A percentile compares a stretch with the other conserved stretches of the same genome.
These are phyloP conservation scores for Athelia psychrophila DNA, from an alignment of 1,284 basidiomycete genomes.

Conservation along the genomic window DNA sequence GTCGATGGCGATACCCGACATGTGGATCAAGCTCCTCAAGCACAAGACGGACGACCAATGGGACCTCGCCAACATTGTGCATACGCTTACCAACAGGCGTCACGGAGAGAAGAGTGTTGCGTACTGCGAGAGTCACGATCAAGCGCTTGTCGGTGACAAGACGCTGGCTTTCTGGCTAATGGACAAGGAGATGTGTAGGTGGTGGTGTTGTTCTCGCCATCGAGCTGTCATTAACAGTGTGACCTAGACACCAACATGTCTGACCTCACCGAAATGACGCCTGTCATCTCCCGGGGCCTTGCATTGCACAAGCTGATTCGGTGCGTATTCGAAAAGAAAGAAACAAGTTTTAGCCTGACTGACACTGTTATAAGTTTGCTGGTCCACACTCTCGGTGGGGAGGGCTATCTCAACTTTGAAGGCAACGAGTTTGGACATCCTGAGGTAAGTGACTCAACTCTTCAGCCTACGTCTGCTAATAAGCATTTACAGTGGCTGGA, in stretches of 20 bases:
- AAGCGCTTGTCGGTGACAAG: conserved; percentile 97
- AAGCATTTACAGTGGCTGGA: conserved; percentile 81
- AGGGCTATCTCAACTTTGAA: conserved; percentile 97
- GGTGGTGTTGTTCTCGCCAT: conserved; percentile 11
- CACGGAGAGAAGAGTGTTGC: conserved; percentile 91
- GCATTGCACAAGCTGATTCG: conserved; percentile 98
- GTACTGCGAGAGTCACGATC: conserved; percentile 96
- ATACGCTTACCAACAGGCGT: conserved; percentile 89
- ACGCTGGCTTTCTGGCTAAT: conserved; percentile 99
- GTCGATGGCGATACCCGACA: conserved; percentile 98
- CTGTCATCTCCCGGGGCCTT: conserved; percentile 85
- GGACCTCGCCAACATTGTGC: conserved; percentile 86
- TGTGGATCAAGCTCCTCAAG: conserved; percentile 99
- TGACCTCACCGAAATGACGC: conserved; percentile 82
- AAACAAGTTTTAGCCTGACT: background rate
- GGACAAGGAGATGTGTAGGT: conserved; percentile 98
- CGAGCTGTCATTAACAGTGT: conserved; percentile 33
- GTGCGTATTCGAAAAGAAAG: conserved; percentile 39
- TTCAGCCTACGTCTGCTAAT: background rate
- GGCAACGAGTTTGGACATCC: conserved; percentile 99
- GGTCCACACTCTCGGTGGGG: conserved; percentile 91
- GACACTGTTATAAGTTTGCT: conserved; percentile 59
- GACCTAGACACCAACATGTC: conserved; percentile 91
- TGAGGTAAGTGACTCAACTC: conserved; percentile 55
- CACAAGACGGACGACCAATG: conserved; percentile 88